Base-by-base conservation (phyloP, 2,329 filamentous ascomycete species). In the Epichloe gansuensis region DNA sequence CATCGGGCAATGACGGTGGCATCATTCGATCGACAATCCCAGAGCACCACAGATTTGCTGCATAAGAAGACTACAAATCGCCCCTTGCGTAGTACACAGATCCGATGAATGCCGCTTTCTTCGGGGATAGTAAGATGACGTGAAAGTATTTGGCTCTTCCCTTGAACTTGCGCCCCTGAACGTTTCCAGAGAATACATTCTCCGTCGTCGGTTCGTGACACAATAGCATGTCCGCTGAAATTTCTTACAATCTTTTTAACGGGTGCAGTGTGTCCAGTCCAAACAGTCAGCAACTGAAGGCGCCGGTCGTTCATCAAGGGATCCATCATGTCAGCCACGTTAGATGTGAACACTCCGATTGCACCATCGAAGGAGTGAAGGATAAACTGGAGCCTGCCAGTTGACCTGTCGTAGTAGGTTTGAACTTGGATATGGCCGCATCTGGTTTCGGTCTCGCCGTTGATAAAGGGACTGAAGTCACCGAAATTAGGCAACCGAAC, bases 231-330 rank as follows among this genome's bases (percentile, higher is more conserved):
- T 8, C 89, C 90, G 60, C 83, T 87, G 43, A 85, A 86, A 61
- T 90, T 94, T 55, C 89, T 84, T 45, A 94, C 84, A 54, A 95
- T 87, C 63, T 94, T 95, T 61, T 85, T 84, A 55, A 96, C 81
- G 0, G 87, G 75, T 15, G 78, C 78, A 15, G 85, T 86, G 69
- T 96, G 90, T 1, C 91, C 90, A 2, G 88, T 88, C 87, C 89
- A 94, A 1, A 82, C 76, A 2, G 81, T 77, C 55, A 78, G 80
- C 13, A 80, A 74, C 21, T 71, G 68, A 15, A 94, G 68, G 1
- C 87, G 81, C 42, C 70, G 71, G 43, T 76, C 73, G 43, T 78
- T 77, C 1, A 78, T 75, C 2, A 76, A 74, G 2, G 87, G 84
- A 60, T 94, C 89, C 57, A 98, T 84, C 13, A 97, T 72, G 50